A percentile compares a stretch with the other conserved stretches of the same genome.
phyloP scores from a whole-genome alignment of 1,284 basidiomycete species.

The Xerocomus alliaceus region DNA sequence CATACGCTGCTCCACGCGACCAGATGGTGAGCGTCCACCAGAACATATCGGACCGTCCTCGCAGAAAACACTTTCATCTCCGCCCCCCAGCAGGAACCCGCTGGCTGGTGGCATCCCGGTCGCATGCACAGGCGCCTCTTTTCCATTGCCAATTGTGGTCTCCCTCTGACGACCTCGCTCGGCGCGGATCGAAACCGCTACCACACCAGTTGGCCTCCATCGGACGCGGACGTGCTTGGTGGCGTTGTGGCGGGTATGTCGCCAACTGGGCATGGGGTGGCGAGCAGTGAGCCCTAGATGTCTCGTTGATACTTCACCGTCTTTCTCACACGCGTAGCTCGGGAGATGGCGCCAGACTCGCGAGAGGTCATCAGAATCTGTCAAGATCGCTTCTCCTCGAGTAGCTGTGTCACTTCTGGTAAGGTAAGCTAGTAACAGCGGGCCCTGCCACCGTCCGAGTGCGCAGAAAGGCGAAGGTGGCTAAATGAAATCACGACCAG shows the following conservation, averaged over 20 bases:
- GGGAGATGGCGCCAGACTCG: conserved; percentile 13
- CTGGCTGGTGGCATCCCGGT: no score
- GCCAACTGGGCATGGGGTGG: conserved; percentile 23
- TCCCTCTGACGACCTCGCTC: conserved; percentile 4
- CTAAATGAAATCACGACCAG: conserved; percentile 47
- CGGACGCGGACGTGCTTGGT: conserved; percentile 33
- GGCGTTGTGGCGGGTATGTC: conserved; percentile 25
- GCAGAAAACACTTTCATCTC: conserved; percentile 12
- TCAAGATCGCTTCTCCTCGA: conserved; percentile 34
- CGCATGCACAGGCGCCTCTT: no score
- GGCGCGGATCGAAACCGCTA: conserved; percentile 31
- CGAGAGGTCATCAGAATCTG: conserved; percentile 25
- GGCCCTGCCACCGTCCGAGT: conserved; percentile 28
- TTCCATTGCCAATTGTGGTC: conserved; percentile 34
- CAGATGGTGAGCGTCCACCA: conserved; percentile 29
- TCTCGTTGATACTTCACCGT: conserved; percentile 25
- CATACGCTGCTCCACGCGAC: conserved; percentile 17
- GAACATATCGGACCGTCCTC: conserved; percentile 18
- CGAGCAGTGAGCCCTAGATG: conserved; percentile 25
- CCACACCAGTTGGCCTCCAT: conserved; percentile 15
- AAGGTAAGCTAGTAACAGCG: conserved; percentile 20
- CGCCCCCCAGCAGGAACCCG: background rate
- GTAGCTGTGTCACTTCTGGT: conserved; percentile 31
- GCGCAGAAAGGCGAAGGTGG: conserved; percentile 42
- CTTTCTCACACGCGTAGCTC: conserved; percentile 30